phyloP scores from a whole-genome alignment of 305 asterid genomes.

The Fraxinus platypoda region DNA sequence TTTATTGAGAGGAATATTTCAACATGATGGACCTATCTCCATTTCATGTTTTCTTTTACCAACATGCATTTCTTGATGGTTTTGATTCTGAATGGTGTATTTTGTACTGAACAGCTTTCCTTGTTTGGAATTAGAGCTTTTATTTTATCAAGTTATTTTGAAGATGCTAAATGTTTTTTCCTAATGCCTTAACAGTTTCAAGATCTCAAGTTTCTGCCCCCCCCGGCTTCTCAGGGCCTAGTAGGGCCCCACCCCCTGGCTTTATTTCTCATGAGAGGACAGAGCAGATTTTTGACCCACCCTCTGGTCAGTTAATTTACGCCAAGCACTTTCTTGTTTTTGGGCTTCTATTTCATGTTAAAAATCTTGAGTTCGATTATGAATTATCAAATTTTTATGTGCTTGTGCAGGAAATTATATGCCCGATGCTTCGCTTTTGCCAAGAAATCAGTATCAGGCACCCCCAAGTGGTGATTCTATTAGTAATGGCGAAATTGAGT shows the following conservation, averaged over 20 bases:
- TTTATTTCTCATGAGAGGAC: slow-evolving; percentile 71
- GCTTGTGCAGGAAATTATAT: slow-evolving; percentile 57
- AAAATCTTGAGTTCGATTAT: neutral
- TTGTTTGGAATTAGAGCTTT: slow-evolving; percentile 5
- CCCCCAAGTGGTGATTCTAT: slow-evolving; percentile 43
- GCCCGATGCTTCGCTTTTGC: slow-evolving; percentile 46
- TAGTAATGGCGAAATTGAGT: slow-evolving; percentile 65
- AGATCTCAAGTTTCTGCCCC: slow-evolving; percentile 91
- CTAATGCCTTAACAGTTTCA: slow-evolving; percentile 49
- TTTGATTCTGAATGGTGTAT: neutral
- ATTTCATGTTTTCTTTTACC: no score
- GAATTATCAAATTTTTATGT: neutral
- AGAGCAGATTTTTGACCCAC: slow-evolving; percentile 41
- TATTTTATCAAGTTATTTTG: neutral
- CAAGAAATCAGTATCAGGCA: slow-evolving; percentile 56
- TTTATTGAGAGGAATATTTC: no score
- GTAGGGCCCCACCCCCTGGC: slow-evolving; percentile 93
- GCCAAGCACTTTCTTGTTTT: neutral
- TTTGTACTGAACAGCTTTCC: neutral
- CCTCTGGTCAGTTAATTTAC: slow-evolving; percentile 50
- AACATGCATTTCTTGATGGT: neutral
- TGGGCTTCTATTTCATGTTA: neutral
- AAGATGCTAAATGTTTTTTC: neutral
- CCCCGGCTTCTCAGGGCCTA: slow-evolving; percentile 81
- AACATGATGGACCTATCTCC: no score